phyloP scores from a whole-genome alignment of 306 rosid genomes.

The Argentina anserina region DNA sequence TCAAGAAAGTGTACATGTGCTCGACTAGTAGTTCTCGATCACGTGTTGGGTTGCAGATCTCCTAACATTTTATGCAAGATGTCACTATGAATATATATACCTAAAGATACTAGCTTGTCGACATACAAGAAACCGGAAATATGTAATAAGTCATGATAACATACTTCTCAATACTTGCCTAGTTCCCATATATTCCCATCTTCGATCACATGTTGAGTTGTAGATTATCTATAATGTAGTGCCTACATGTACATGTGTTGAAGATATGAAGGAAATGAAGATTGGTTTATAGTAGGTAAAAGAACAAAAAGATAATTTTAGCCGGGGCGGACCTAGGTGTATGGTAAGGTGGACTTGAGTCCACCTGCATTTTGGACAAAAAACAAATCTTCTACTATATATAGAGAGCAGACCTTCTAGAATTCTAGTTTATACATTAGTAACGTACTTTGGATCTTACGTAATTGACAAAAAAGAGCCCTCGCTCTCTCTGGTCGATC shows the following conservation, averaged over 20 bases:
- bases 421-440: too few relatives aligned
- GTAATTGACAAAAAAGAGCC: too few relatives aligned
- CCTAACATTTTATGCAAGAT: background rate
- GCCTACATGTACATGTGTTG: background rate
- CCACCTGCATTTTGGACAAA: too few relatives aligned
- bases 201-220: background rate
- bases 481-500: too few relatives aligned
- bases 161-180: background rate
- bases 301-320: too few relatives aligned
- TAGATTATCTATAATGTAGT: background rate
- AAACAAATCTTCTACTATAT: too few relatives aligned
- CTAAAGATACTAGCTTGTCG: background rate
- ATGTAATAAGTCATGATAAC: background rate
- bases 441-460: too few relatives aligned
- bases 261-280: background rate
- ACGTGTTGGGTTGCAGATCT: constrained; percentile 5
- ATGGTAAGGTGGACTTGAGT: too few relatives aligned
- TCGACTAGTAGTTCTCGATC: background rate
- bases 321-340: too few relatives aligned
- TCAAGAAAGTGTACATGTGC: constrained; percentile 3
- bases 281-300: background rate
- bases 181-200: background rate
- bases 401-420: too few relatives aligned
- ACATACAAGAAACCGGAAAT: background rate
- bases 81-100: background rate